Evolutionary conservation across 1,139 yeast species (phyloP), one percentile per base, ranked within the genome.

Genomic region (Geotrichum fermentans): DNA sequence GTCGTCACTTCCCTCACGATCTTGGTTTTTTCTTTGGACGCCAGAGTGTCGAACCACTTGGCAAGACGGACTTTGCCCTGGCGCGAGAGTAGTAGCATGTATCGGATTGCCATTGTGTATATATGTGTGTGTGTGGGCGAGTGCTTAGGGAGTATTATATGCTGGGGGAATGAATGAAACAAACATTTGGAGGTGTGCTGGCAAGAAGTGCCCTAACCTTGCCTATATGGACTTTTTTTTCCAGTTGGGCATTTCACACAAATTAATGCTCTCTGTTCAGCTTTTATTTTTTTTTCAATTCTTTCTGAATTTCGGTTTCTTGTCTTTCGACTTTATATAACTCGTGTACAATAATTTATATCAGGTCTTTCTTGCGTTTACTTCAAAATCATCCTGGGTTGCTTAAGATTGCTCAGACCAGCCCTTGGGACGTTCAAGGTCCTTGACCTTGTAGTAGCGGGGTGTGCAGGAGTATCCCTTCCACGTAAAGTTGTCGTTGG

Each of bases 51-150:
- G 66, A 89, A 92, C 99, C 99, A 92, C 70, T 90, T 90, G 42
- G 94, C 80, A 45, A 94, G 75, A 59, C 99, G 75, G 29, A 90
- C 89, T 65, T 92, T 92, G 39, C 98, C 99, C 67, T 94, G 98
- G 59, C 97, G 79, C 24, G 97, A 90, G 26, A 92, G 76, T 51
- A 92, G 73, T 48, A 92, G 75, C 50, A 90, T 64, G 63, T 86
- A 92, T 61, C 83, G 83, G 52, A 89, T 76, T 6, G 87, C 83
- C 83, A 88, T 85, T 20, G 24, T 8, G 68, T 39, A n/a, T 32
- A 11, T 40, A 35, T 39, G 44, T 32, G 30, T 39, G 26, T 45
- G 44, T 17, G n/a, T n/a, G n/a, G n/a, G n/a, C n/a, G n/a, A n/a
- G n/a, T n/a, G n/a, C n/a, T n/a, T n/a, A n/a, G n/a, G n/a, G n/a